These are phyloP conservation scores for Leptomonas pyrrhocoris DNA, from an alignment of 208 protist species.

Conservation along the genomic window DNA sequence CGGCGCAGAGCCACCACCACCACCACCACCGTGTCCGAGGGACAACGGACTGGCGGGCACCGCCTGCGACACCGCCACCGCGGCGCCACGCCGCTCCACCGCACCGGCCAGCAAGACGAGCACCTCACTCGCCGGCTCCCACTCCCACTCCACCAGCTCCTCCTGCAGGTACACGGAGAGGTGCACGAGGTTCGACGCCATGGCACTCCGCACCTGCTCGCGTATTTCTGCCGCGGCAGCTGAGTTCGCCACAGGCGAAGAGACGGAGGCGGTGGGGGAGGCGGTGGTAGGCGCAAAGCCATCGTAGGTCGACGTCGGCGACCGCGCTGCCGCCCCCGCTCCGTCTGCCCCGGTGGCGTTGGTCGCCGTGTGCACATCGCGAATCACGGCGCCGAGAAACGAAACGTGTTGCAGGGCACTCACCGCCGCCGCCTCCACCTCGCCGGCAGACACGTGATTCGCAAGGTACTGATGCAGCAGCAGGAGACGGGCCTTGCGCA, in stretches of 20 bases:
- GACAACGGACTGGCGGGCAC: slow-evolving; percentile 4
- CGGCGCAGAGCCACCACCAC: not conserved
- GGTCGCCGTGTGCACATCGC: slow-evolving; percentile 5
- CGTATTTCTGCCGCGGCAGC: slow-evolving; percentile 7
- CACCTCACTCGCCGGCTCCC: slow-evolving; percentile 72
- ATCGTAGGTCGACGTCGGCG: slow-evolving; percentile 2
- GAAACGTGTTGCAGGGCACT: slow-evolving; percentile 43
- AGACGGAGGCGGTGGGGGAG: slow-evolving; percentile 2
- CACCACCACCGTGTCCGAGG: not conserved
- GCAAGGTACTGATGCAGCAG: slow-evolving; percentile 26
- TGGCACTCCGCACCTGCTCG: slow-evolving; percentile 14
- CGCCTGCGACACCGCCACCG: slow-evolving; percentile 14
- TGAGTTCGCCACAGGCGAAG: not conserved
- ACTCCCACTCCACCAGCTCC: slow-evolving; percentile 66
- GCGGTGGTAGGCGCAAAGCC: not conserved
- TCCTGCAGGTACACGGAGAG: slow-evolving; percentile 41
- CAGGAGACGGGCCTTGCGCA: slow-evolving; percentile 23
- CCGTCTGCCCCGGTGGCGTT: not conserved
- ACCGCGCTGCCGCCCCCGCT: not conserved
- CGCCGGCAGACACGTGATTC: slow-evolving; percentile 6
- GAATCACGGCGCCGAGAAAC: slow-evolving; percentile 34
- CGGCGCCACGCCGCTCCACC: slow-evolving; percentile 30
- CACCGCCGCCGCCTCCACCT: slow-evolving; percentile 35
- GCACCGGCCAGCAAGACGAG: slow-evolving; percentile 58
- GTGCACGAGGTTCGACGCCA: slow-evolving; percentile 12